A percentile compares a stretch with the other conserved stretches of the same genome.
Evolutionary conservation across 306 rosid species (phyloP).

Genomic region (Coriaria nepalensis): DNA sequence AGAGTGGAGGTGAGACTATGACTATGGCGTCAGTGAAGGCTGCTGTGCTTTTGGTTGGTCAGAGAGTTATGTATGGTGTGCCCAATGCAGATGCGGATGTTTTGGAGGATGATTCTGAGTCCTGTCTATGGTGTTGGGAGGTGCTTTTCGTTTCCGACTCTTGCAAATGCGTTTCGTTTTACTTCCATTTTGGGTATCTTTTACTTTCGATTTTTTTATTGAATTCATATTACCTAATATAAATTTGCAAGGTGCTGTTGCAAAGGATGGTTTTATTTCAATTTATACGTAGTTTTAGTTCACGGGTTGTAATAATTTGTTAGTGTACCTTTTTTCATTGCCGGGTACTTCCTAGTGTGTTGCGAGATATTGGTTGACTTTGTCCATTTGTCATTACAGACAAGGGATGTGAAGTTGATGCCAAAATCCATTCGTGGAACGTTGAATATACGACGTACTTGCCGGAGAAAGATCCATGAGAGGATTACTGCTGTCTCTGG

Average conservation of each 20-base stretch:
- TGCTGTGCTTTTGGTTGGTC: conserved; percentile 54
- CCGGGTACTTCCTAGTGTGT: not conserved
- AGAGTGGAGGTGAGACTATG: conserved; percentile 20
- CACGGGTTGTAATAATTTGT: not conserved
- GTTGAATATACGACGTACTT: conserved; percentile 47
- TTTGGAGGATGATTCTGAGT: conserved; percentile 56
- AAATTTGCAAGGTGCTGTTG: too few species aligned
- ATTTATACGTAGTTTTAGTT: not conserved
- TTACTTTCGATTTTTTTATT: not conserved
- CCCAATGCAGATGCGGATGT: conserved; percentile 78
- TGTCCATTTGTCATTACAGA: conserved; percentile 26
- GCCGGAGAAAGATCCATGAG: conserved; percentile 69
- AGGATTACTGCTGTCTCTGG: conserved; percentile 77
- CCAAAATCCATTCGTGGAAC: conserved; percentile 52
- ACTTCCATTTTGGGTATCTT: not conserved
- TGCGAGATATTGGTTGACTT: conserved; percentile 6
- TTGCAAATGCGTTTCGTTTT: not conserved
- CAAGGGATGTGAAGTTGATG: conserved; percentile 70
- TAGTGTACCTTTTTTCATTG: not conserved
- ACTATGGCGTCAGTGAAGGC: conserved; percentile 59
- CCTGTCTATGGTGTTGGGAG: conserved; percentile 99
- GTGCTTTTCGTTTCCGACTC: conserved; percentile 19
- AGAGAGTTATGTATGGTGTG: conserved; percentile 65
- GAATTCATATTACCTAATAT: not conserved
- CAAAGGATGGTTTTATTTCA: too few species aligned